Evolutionary conservation across 768 basidiomycete species (phyloP), one percentile per base, ranked within the genome.

Genomic region (Boletus huronensis): DNA sequence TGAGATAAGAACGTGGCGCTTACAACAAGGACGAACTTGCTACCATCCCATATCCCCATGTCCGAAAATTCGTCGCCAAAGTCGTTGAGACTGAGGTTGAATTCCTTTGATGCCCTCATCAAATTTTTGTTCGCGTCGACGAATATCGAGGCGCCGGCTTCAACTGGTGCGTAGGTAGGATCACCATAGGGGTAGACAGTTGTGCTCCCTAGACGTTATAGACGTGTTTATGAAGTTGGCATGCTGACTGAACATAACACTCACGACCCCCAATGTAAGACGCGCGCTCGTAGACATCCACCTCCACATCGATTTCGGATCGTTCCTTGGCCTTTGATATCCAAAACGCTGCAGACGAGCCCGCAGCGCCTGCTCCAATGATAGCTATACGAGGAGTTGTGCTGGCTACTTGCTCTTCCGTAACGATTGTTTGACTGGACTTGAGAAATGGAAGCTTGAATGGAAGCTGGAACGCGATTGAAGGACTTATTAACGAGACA

Each of bases 81-180:
- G 74, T 71, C 29, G 62, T 66, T 48, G 79, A 70, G 75, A 3
- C 80, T 82, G 21, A 95, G 76, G 58, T 87, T 85, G 70, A 93
- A 94, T 50, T 90, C 90, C 35, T 87, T 77, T 0, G 84, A 80
- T 3, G 94, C 95, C 52, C 91, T 82, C 75, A 77, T 74, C 50
- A 87, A 50, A 65, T 87, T 85, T 65, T 75, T 84, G 74, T 97
- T 93, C 5, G 77, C 80, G 52, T 79, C 60, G 13, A 95, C 87
- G 64, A 95, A 97, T 52, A 95, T 87, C n/a, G 85, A 87, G 0
- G 87, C 95, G 0, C 94, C 95, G 1, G 95, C 76, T 64, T 97
- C 95, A 25, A 91, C 71, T 23, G 85, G 82, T 25, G 78, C 77
- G 17, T 87, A 75, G 42, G 72, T 77, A 5, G 72, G 67, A 58